Evolutionary conservation across 371 early-diverging fungal species (phyloP), one percentile per base, ranked within the genome.

Genomic region (Amoeboaphelidium protococcarum): DNA sequence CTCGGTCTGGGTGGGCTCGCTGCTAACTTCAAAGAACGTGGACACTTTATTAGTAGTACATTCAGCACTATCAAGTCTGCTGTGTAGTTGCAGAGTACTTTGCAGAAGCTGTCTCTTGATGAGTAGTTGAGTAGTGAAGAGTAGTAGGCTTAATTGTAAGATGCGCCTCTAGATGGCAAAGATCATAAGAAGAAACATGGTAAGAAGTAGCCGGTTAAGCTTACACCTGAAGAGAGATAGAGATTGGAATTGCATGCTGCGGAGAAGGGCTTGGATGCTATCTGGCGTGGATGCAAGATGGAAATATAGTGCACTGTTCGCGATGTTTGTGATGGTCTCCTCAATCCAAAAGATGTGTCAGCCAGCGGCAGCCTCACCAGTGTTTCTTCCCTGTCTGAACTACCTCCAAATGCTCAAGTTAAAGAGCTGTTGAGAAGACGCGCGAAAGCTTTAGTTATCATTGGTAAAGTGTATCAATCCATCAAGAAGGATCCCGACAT

Each of bases 251-350:
- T 23, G 41, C 59, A 63, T 42, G 64, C 64, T 6, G 60, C 57
- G 4, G 49, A 41, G 21, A 68, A 79, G 65, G 84, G 84, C 24
- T 56, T 91, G 52, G 73, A 86, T 53, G 83, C 87, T 0, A 71
- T 94, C 42, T 91, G 91, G 91, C 69, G 77, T 54, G 88, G 86
- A 19, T 78, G 79, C 37, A 85, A 86, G 56, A 61, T 94, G 42
- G 95, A 94, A 61, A 83, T 94, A 20, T 84, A 90, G 58, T 68
- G 73, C 52, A 86, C 89, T 3, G 59, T 91, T 42, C 69, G 90
- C 37, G 84, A 87, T 53, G 81, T 80, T 60, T 68, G 1, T 94
- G 88, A 85, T 58, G 55, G 58, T 25, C 78, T 80, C 6, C 60
- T 89, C 42, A 58, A 66, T 42, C 87, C 10, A 6, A 31, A 31